These are phyloP conservation scores for Bolboschoenoplectus hybrid DNA, from an alignment of 202 grass and related monocot genomes.

Conservation along the genomic window DNA sequence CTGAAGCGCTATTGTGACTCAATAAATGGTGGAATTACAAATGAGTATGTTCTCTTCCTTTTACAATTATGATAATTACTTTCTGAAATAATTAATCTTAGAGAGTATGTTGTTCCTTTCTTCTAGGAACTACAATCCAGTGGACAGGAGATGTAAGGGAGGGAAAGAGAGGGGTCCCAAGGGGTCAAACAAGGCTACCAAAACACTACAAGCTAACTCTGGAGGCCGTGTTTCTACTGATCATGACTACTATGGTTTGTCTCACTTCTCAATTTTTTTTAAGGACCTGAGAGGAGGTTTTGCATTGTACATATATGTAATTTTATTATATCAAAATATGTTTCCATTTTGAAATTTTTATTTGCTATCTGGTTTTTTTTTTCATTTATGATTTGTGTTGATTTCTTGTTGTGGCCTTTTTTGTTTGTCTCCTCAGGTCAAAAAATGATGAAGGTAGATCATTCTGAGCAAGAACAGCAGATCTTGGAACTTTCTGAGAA, in stretches of 20 bases:
- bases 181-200: conserved; percentile 52
- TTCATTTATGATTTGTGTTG: background rate
- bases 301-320: background rate
- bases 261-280: background rate
- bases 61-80: conserved; percentile 2
- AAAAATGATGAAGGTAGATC: conserved; percentile 48
- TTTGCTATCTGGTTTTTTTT: background rate
- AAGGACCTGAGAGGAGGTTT: background rate
- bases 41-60: conserved; percentile 59
- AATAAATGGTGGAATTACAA: conserved; percentile 86
- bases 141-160: conserved; percentile 76
- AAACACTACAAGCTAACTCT: conserved; percentile 73
- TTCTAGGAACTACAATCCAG: conserved; percentile 81
- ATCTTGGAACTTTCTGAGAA: conserved; percentile 65
- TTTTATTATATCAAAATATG: conserved; percentile 4
- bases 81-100: conserved; percentile 23
- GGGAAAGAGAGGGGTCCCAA: conserved; percentile 58
- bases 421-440: conserved; percentile 46
- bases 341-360: background rate
- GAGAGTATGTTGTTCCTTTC: conserved; percentile 2
- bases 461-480: conserved; percentile 50
- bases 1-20: conserved; percentile 91
- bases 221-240: conserved; percentile 32
- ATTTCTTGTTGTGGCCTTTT: background rate
- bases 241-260: conserved; percentile 35